These are phyloP conservation scores for Lagenidium giganteum DNA, from an alignment of 352 stramenopile genomes.

Conservation along the genomic window DNA sequence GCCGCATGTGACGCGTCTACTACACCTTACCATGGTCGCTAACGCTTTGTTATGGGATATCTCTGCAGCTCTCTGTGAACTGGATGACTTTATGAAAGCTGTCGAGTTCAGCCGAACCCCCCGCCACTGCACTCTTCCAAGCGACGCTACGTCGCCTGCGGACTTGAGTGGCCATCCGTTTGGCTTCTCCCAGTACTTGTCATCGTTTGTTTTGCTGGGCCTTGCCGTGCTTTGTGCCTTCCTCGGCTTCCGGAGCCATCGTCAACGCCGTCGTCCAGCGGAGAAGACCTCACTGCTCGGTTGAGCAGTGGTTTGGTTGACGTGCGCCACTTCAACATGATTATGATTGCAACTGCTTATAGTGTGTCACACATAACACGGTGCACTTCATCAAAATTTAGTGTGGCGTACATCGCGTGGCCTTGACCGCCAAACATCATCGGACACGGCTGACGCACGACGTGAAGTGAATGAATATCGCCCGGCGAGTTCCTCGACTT, in stretches of 20 bases:
- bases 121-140: conserved; percentile 43
- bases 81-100: conserved; percentile 50
- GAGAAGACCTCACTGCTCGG: conserved; percentile 22
- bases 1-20: not conserved
- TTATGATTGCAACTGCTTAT: no score
- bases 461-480: conserved; percentile 1
- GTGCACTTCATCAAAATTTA: no score
- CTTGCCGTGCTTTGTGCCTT: conserved; percentile 46
- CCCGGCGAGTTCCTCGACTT: conserved; percentile 6
- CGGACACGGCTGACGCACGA: no score
- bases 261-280: conserved; percentile 15
- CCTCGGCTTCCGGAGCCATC: conserved; percentile 36
- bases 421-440: no score
- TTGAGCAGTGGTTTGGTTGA: conserved; percentile 6
- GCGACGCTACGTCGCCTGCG: conserved; percentile 11
- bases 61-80: conserved; percentile 44
- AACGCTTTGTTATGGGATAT: not conserved
- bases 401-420: no score
- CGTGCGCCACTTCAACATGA: not conserved
- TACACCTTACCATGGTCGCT: no score
- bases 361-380: no score
- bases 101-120: conserved; percentile 52
- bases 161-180: no score
- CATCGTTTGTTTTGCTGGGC: conserved; percentile 47
- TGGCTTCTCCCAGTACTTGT: conserved; percentile 36